Base-by-base conservation (phyloP, 2,329 filamentous ascomycete genomes). In the Pyrenophora graminea region DNA sequence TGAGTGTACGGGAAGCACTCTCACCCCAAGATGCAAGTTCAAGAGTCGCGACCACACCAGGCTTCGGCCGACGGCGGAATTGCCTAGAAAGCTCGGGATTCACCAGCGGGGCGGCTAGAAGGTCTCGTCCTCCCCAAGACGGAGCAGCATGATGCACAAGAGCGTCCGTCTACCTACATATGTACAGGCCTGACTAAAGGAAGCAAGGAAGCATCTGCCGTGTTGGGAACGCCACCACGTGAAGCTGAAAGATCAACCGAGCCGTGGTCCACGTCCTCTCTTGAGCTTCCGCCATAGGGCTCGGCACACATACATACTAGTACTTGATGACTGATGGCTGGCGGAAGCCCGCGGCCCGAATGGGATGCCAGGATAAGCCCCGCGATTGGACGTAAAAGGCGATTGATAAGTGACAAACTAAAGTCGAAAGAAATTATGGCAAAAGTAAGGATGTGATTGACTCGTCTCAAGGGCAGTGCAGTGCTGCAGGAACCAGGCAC, bases 161-260 rank as follows among this genome's bases (percentile, higher is more conserved):
- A 13, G 39, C 43, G 34, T 30, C 23, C 39, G 15, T 15, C 15
- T 15, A 15, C 15, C 15, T 15, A 15, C 15, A 15, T 15, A n/a
- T n/a, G n/a, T n/a, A 41, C 10, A 51, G 6, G 34, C 23, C 23
- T 33, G 12, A 23, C 27, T 30, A 15, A 19, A 34, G 49, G 13
- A 21, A 36, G 33, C 49, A 32, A 34, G 39, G 49, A 25, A 48
- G 39, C 45, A 39, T 48, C 44, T 46, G 50, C 45, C 31, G 32
- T 53, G 50, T 54, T 56, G 50, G 19, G 50, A 53, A 19, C 51
- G 53, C 46, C 46, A 30, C 27, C 27, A 51, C 43, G 33, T 45
- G 39, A 34, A 43, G 13, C 8, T 19, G 38, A 39, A 44, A 19
- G 9, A 10, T 19, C 48, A 48, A 44, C 39, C 44, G 39, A 47